A percentile compares a stretch with the other conserved stretches of the same genome.
These are phyloP conservation scores for Pinus taeda DNA, from an alignment of 75 land plant species.

Conservation along the genomic window DNA sequence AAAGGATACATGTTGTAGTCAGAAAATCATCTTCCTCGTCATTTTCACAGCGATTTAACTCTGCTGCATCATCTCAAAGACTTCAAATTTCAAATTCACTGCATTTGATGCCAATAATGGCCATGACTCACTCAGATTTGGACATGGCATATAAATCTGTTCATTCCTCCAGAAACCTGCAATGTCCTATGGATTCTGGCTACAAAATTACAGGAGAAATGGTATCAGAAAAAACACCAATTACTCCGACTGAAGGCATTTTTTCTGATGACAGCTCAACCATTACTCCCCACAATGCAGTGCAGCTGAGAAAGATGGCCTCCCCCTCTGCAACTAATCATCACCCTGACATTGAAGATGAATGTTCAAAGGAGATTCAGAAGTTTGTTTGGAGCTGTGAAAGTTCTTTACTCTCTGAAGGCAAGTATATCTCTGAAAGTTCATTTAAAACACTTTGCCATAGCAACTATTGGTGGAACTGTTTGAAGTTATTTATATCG, in stretches of 20 bases:
- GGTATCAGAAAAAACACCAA: not conserved
- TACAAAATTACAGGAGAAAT: not conserved
- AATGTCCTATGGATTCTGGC: not conserved
- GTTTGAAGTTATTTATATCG: too few species aligned
- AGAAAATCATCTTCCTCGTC: conserved; percentile 16
- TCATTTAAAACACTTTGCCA: too few species aligned
- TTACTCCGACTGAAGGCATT: not conserved
- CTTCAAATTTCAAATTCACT: conserved; percentile 10
- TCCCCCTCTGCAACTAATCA: conserved; percentile 16
- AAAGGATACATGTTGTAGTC: conserved; percentile 29
- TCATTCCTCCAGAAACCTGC: not conserved
- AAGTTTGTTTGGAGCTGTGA: conserved; percentile 52
- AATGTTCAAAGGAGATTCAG: conserved; percentile 48
- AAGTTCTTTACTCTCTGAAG: conserved; percentile 34
- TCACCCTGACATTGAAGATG: conserved; percentile 15
- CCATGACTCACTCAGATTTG: not conserved
- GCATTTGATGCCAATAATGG: not conserved
- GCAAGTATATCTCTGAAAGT: conserved; percentile 9
- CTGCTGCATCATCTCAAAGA: conserved; percentile 14
- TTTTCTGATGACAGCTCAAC: not conserved
- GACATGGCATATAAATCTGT: not conserved
- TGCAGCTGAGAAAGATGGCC: conserved; percentile 15
- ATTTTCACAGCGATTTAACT: not conserved
- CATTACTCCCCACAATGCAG: not conserved
- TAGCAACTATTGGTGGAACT: too few species aligned